Evolutionary conservation across 2,329 filamentous ascomycete species (phyloP).

Genomic region (Parastagonospora avenae): DNA sequence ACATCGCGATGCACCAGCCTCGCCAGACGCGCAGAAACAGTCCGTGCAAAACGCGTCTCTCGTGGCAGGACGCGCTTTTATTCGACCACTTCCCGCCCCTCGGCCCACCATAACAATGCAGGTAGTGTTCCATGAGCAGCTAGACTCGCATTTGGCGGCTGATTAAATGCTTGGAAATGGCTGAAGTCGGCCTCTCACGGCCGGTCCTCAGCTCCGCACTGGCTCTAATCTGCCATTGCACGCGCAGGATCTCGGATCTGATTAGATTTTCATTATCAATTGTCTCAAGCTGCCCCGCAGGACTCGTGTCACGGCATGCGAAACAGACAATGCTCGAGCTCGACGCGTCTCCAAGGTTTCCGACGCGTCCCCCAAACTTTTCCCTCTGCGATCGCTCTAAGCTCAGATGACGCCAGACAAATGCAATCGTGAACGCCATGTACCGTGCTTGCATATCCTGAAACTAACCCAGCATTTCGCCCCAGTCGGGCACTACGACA

Average conservation of each 20-base stretch:
- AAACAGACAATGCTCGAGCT: not conserved
- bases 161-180: conserved; percentile 39
- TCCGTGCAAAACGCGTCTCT: conserved; percentile 37
- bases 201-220: conserved; percentile 16
- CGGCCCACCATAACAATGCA: conserved; percentile 39
- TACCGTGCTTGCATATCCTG: not conserved
- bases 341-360: not conserved
- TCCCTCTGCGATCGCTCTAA: not conserved
- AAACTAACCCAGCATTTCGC: conserved; percentile 51
- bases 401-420: not conserved
- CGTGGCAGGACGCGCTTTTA: conserved; percentile 34
- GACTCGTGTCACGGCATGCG: conserved; percentile 8
- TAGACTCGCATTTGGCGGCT: conserved; percentile 32
- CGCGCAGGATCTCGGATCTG: conserved; percentile 26
- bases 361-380: not conserved
- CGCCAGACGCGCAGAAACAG: conserved; percentile 26
- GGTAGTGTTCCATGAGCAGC: conserved; percentile 27
- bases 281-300: conserved; percentile 12
- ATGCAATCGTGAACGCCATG: not conserved
- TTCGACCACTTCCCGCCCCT: conserved; percentile 24
- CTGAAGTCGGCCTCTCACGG: conserved; percentile 12
- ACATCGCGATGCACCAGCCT: conserved; percentile 32
- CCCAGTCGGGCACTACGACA: conserved; percentile 66
- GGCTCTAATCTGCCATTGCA: conserved; percentile 19
- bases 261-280: conserved; percentile 30